Evolutionary conservation across 257 asterid genomes (phyloP).

Genomic region (Ligustrum vulgare): DNA sequence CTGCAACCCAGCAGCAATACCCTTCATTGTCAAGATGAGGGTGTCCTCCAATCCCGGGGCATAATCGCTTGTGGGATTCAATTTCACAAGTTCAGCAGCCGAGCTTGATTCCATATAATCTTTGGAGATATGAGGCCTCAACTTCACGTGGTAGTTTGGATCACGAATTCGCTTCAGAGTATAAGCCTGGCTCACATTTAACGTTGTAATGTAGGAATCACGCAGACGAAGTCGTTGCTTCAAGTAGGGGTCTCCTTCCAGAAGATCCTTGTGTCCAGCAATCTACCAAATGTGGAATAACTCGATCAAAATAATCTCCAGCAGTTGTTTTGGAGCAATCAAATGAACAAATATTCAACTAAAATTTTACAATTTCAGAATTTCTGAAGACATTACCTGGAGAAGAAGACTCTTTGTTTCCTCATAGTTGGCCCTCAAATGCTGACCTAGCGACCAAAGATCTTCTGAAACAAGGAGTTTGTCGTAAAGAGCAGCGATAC

Average conservation of each 20-base stretch:
- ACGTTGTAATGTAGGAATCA: conserved; percentile 48
- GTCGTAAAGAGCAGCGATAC: conserved; percentile 48
- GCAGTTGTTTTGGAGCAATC: neutral
- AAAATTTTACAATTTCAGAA: neutral
- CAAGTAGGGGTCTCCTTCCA: conserved; percentile 53
- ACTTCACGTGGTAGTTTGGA: conserved; percentile 36
- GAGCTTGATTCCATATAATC: conserved; percentile 39
- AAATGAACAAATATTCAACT: neutral
- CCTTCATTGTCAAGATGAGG: conserved; percentile 57
- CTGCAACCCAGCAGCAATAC: conserved; percentile 62
- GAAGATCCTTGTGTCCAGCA: conserved; percentile 53
- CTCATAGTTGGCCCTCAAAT: conserved; percentile 40
- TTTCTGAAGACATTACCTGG: conserved; percentile 28
- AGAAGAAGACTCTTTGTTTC: conserved; percentile 44
- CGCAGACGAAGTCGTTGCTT: conserved; percentile 45
- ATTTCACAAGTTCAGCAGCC: conserved; percentile 40
- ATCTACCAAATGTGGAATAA: conserved; percentile 27
- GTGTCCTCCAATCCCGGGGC: conserved; percentile 61
- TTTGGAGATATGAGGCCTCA: conserved; percentile 49
- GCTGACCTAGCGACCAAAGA: conserved; percentile 42
- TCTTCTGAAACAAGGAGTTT: conserved; percentile 53
- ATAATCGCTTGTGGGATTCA: conserved; percentile 48
- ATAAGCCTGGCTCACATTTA: conserved; percentile 48
- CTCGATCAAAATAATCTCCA: neutral
- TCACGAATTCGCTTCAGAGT: conserved; percentile 48